A percentile compares a stretch with the other conserved stretches of the same genome.
phyloP scores from a whole-genome alignment of 352 stramenopile species.

The Pythium angustatum region DNA sequence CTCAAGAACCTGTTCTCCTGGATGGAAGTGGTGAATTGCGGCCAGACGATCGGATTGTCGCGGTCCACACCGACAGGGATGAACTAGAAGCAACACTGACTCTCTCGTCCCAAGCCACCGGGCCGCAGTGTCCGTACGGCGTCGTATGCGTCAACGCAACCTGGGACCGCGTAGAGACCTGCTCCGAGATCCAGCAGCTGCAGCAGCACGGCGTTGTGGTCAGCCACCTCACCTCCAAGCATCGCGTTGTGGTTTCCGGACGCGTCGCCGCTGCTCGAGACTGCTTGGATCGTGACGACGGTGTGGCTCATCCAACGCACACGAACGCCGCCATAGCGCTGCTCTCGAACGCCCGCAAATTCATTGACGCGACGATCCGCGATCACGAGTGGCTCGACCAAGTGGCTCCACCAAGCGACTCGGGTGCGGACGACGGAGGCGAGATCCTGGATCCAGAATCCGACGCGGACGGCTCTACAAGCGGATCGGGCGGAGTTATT shows the following conservation, averaged over 20 bases:
- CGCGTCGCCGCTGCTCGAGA: background rate
- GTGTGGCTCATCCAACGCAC: background rate
- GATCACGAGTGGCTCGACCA: conserved; percentile 8
- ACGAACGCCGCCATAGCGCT: background rate
- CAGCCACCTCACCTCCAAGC: too few relatives aligned
- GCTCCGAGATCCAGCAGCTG: background rate
- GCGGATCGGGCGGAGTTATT: too few relatives aligned
- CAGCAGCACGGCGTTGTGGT: too few relatives aligned
- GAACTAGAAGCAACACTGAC: background rate
- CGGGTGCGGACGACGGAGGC: background rate
- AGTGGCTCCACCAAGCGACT: background rate
- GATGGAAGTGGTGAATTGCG: background rate
- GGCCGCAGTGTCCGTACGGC: background rate
- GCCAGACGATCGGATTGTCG: background rate
- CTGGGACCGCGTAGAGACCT: background rate
- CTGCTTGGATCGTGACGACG: background rate
- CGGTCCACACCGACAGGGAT: background rate
- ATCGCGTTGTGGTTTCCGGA: conserved; percentile 8
- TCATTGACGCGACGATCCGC: conserved; percentile 16
- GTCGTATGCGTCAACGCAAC: conserved; percentile 7
- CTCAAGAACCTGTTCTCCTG: conserved; percentile 1
- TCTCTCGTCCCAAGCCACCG: too few relatives aligned
- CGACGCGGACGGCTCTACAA: background rate
- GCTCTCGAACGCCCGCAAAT: conserved; percentile 17
- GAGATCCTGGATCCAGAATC: background rate